These are phyloP conservation scores for Sugiyamaella marilandica DNA, from an alignment of 805 yeast species.

Conservation along the genomic window DNA sequence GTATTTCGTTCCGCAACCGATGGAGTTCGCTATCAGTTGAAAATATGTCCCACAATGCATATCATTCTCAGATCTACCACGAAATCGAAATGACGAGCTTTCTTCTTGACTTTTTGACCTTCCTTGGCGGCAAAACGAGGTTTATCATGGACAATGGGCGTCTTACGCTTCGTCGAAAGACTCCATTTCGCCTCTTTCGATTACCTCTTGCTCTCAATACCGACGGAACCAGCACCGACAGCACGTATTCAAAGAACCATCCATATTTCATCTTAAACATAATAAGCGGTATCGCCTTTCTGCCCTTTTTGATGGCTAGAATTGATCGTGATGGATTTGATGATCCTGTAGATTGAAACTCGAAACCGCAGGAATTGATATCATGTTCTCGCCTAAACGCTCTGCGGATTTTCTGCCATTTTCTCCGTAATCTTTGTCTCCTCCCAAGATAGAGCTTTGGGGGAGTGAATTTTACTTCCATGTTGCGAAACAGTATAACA, in stretches of 20 bases:
- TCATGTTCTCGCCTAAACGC: neutral
- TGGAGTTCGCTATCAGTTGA: no score
- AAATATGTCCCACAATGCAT: no score
- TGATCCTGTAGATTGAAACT: neutral
- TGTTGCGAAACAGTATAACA: neutral
- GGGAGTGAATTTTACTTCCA: neutral
- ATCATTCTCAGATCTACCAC: no score
- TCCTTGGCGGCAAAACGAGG: no score
- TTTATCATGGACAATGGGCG: no score
- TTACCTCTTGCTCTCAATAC: neutral
- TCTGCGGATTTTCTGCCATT: neutral
- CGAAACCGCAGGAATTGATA: neutral
- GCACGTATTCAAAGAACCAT: neutral
- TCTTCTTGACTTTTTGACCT: no score
- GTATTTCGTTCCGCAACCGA: no score
- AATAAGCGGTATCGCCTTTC: neutral
- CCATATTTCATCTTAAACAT: neutral
- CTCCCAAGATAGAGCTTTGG: neutral
- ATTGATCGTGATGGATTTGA: no score
- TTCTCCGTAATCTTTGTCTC: constrained; percentile 2
- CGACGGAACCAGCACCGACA: neutral
- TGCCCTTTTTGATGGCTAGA: neutral
- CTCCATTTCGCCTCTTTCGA: no score
- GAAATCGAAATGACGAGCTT: no score
- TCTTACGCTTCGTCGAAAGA: no score